phyloP scores from a whole-genome alignment of 1,284 basidiomycete genomes.

The Tylopilus sp. region DNA sequence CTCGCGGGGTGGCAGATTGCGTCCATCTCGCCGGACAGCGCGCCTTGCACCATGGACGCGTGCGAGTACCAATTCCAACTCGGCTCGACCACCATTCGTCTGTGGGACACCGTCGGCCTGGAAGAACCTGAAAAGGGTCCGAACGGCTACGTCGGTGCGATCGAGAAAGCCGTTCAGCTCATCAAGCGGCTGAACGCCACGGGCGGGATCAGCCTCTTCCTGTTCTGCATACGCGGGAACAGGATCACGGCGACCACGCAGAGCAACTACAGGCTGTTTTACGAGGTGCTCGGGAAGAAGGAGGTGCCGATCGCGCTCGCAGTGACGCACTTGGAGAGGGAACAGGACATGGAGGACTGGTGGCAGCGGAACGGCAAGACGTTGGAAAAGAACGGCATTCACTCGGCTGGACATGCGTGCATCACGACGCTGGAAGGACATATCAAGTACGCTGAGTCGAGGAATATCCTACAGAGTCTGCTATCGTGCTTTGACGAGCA shows the following conservation, averaged over 20 bases:
- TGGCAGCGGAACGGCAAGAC: slow-evolving; percentile 25
- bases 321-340: slow-evolving; percentile 32
- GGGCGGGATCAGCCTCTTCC: slow-evolving; percentile 31
- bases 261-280: slow-evolving; percentile 30
- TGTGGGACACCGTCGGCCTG: slow-evolving; percentile 33
- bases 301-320: slow-evolving; percentile 32
- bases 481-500: slow-evolving; percentile 21
- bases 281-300: slow-evolving; percentile 31
- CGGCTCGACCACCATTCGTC: slow-evolving; percentile 17
- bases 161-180: slow-evolving; percentile 31
- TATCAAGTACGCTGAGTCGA: slow-evolving; percentile 18
- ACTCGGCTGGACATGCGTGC: slow-evolving; percentile 29
- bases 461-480: slow-evolving; percentile 13
- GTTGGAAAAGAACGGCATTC: slow-evolving; percentile 22
- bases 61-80: slow-evolving; percentile 27
- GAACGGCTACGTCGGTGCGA: slow-evolving; percentile 23
- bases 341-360: slow-evolving; percentile 32
- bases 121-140: slow-evolving; percentile 27
- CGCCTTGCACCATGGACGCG: slow-evolving; percentile 27
- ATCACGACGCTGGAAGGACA: slow-evolving; percentile 24
- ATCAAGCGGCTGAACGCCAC: slow-evolving; percentile 21
- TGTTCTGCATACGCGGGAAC: slow-evolving; percentile 35
- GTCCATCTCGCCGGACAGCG: slow-evolving; percentile 23
- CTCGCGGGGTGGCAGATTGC: slow-evolving; percentile 28
- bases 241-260: slow-evolving; percentile 25